Conservation (phyloP, 805 yeast species). For the Ogataea pignaliae region DNA sequence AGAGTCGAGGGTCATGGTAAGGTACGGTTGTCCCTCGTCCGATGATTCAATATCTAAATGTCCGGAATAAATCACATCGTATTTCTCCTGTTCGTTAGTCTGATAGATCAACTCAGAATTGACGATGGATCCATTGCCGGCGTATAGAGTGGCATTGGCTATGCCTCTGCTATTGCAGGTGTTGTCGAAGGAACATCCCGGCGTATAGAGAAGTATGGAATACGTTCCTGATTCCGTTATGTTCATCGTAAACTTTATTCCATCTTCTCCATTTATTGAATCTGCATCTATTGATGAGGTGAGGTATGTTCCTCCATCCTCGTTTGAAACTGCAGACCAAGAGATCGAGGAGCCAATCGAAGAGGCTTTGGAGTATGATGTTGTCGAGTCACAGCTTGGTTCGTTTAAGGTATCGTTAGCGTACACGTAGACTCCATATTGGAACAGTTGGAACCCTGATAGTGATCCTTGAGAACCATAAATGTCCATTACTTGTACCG, state of each 20-base stretch:
- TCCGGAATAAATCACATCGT: constrained; percentile 74
- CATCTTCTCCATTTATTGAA: constrained; percentile 27
- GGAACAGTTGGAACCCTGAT: constrained; percentile 68
- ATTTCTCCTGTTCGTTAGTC: constrained; percentile 74
- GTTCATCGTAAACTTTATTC: constrained; percentile 59
- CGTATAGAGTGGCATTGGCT: constrained; percentile 68
- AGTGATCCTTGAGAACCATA: constrained; percentile 69
- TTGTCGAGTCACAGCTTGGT: constrained; percentile 45
- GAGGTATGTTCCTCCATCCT: constrained; percentile 18
- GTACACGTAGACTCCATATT: constrained; percentile 54
- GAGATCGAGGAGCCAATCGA: constrained; percentile 11
- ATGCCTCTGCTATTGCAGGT: constrained; percentile 71
- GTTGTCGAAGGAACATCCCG: constrained; percentile 71
- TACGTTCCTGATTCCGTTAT: constrained; percentile 72
- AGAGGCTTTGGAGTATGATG: constrained; percentile 6
- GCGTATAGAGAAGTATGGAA: constrained; percentile 70
- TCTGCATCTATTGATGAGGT: constrained; percentile 24
- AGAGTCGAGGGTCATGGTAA: constrained; percentile 37
- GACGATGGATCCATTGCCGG: constrained; percentile 40
- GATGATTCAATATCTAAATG: constrained; percentile 44
- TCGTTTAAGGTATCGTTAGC: constrained; percentile 74
- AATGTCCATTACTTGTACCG: constrained; percentile 59
- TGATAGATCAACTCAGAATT: constrained; percentile 57
- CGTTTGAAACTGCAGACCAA: constrained; percentile 20
- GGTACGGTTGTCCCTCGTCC: constrained; percentile 29